Evolutionary conservation across 2,329 filamentous ascomycete genomes (phyloP).

Genomic region (Fusarium siculi): DNA sequence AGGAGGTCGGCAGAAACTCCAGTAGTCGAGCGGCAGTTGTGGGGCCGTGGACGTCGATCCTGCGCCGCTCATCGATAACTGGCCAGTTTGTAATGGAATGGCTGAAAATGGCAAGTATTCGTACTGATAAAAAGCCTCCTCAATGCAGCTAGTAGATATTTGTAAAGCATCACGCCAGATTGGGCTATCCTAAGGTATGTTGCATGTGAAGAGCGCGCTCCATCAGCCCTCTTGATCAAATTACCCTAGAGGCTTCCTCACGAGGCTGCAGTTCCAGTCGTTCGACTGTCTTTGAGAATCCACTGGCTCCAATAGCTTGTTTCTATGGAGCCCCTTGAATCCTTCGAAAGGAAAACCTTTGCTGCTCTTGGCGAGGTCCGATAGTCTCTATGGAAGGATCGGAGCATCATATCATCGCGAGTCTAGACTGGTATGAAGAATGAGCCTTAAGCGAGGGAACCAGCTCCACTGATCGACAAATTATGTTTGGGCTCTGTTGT

Average conservation of each 20-base stretch:
- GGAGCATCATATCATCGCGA: slow-evolving; percentile 13
- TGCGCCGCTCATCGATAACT: slow-evolving; percentile 17
- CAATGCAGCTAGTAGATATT: neutral
- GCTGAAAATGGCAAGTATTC: slow-evolving; percentile 19
- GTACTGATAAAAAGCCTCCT: neutral
- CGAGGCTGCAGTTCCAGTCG: neutral
- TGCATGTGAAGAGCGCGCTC: neutral
- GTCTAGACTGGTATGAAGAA: slow-evolving; percentile 3
- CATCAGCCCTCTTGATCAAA: neutral
- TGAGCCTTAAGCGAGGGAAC: neutral
- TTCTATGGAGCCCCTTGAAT: neutral
- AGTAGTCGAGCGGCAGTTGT: slow-evolving; percentile 6
- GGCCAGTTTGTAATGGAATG: neutral
- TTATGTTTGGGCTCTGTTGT: neutral
- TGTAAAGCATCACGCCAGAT: neutral
- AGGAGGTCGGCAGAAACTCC: neutral
- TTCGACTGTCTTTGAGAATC: neutral
- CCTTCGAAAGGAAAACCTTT: neutral
- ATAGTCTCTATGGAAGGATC: neutral
- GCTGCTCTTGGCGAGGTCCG: slow-evolving; percentile 13
- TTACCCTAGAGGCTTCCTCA: neutral
- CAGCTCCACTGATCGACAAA: slow-evolving; percentile 14
- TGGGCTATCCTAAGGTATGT: neutral
- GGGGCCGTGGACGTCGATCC: slow-evolving; percentile 17
- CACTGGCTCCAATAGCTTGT: neutral